Percentiles rank a stretch among this genome's conserved stretches.
Conservation (phyloP, 164 flowering plant species). For the Nelumbo lutea region DNA sequence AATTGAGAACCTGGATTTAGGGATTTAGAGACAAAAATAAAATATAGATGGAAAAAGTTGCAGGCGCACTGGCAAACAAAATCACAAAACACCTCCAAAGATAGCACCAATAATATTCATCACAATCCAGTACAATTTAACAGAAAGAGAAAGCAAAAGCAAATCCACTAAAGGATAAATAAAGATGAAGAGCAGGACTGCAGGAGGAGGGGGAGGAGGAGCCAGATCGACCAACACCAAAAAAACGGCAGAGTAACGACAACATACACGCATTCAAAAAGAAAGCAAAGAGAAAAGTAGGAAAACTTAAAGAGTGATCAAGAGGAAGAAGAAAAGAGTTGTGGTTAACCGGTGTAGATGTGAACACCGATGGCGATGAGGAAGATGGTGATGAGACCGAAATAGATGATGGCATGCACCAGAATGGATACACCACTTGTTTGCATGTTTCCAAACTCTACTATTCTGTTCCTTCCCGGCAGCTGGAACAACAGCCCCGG, state of each 20-base stretch:
- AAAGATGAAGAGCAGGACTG: not conserved
- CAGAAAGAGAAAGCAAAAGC: not conserved
- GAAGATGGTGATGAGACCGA: constrained; percentile 42
- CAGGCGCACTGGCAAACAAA: too few species aligned
- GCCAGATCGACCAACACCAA: too few species aligned
- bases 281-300: not conserved
- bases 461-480: constrained; percentile 31
- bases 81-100: too few species aligned
- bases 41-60: too few species aligned
- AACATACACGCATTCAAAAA: too few species aligned
- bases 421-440: constrained; percentile 46
- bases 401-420: constrained; percentile 44
- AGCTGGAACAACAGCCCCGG: constrained; percentile 55
- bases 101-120: too few species aligned
- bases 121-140: not conserved
- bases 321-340: not conserved
- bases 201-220: not conserved
- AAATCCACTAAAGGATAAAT: not conserved
- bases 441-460: constrained; percentile 45
- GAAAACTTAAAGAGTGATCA: not conserved
- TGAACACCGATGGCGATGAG: constrained; percentile 48
- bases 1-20: too few species aligned
- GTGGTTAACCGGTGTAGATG: constrained; percentile 33
- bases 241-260: too few species aligned
- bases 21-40: too few species aligned